phyloP scores from a whole-genome alignment of 495 filamentous ascomycete genomes.

The Penicillium robsamsonii region DNA sequence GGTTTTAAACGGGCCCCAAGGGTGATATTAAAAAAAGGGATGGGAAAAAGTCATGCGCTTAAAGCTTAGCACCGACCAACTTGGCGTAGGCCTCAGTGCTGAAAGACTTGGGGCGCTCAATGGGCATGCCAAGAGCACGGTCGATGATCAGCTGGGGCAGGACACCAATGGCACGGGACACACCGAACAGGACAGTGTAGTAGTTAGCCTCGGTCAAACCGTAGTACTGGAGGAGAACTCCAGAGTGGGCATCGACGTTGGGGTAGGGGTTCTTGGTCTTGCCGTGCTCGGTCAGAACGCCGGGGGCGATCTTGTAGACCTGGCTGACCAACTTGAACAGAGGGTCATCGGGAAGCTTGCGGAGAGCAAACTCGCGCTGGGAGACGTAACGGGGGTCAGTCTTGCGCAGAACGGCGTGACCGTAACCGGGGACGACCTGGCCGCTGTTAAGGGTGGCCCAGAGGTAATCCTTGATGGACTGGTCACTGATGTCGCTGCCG shows the following conservation, averaged over 20 bases:
- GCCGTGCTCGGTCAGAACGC: slow-evolving; percentile 96
- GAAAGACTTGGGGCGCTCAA: slow-evolving; percentile 88
- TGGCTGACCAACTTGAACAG: slow-evolving; percentile 99
- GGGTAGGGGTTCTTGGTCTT: slow-evolving; percentile 95
- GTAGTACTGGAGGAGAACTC: slow-evolving; percentile 99
- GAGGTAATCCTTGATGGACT: slow-evolving; percentile 95
- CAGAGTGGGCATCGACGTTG: slow-evolving; percentile 82
- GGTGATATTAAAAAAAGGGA: slow-evolving; percentile 14
- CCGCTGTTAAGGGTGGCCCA: slow-evolving; percentile 95
- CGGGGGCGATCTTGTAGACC: slow-evolving; percentile 99
- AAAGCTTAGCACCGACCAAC: slow-evolving; percentile 87
- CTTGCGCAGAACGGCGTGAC: slow-evolving; percentile 98
- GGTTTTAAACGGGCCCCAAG: slow-evolving; percentile 9
- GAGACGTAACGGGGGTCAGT: slow-evolving; percentile 98
- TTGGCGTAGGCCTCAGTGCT: slow-evolving; percentile 95
- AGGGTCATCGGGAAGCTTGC: slow-evolving; percentile 88
- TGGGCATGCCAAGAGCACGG: slow-evolving; percentile 79
- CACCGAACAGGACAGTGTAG: slow-evolving; percentile 99
- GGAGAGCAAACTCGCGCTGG: slow-evolving; percentile 92
- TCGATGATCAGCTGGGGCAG: slow-evolving; percentile 99
- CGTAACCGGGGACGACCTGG: slow-evolving; percentile 96
- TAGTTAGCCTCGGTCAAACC: slow-evolving; percentile 97
- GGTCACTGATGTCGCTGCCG: slow-evolving; percentile 90
- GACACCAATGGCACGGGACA: slow-evolving; percentile 95
- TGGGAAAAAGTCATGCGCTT: slow-evolving; percentile 37